Conservation (phyloP, 129 eudicot species). For the Lonicera japonica region DNA sequence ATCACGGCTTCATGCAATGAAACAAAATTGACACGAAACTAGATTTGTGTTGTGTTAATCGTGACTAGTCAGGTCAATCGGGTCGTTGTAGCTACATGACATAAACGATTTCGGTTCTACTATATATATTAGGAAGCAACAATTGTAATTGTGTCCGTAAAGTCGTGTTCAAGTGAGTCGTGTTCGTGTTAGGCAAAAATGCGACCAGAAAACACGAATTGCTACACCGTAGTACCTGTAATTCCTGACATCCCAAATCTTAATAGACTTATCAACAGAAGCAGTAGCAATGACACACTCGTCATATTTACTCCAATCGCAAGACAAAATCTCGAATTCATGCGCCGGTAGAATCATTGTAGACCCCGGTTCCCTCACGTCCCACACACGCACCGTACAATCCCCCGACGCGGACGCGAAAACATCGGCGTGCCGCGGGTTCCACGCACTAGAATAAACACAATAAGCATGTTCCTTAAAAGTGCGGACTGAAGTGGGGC, state of each 20-base stretch:
- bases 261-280: conserved; percentile 78
- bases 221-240: too few relatives aligned
- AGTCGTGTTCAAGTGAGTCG: too few relatives aligned
- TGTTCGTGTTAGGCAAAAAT: too few relatives aligned
- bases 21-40: too few relatives aligned
- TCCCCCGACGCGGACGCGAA: conserved; percentile 96
- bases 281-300: conserved; percentile 78
- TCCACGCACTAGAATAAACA: conserved; percentile 84
- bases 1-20: too few relatives aligned
- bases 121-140: too few relatives aligned
- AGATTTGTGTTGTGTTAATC: too few relatives aligned
- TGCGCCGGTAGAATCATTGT: conserved; percentile 94
- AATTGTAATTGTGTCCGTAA: too few relatives aligned
- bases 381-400: conserved; percentile 92
- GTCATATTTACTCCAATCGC: conserved; percentile 95
- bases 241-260: conserved; percentile 92
- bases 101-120: too few relatives aligned
- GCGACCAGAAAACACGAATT: too few relatives aligned
- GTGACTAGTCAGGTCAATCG: too few relatives aligned
- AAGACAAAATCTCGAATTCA: conserved; percentile 75
- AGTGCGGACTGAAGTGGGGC: conserved; percentile 74
- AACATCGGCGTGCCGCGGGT: conserved; percentile 81
- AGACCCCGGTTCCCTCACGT: conserved; percentile 91
- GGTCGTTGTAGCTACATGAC: too few relatives aligned
- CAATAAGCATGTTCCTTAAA: conserved; percentile 95